phyloP scores from a whole-genome alignment of 2,329 filamentous ascomycete genomes.

The Neurospora sp. region DNA sequence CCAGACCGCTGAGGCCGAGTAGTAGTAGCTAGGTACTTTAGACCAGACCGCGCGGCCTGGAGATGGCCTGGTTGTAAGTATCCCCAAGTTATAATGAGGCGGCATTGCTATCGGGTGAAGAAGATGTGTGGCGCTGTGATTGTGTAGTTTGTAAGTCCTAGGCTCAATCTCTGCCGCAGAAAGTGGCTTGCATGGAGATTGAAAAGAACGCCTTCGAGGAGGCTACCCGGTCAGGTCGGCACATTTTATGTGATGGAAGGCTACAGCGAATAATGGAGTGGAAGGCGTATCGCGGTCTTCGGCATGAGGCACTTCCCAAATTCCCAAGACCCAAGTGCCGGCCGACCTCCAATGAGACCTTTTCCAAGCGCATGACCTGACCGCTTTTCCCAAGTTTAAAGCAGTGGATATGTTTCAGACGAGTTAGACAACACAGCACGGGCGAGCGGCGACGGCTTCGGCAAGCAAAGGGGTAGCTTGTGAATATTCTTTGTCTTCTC shows the following conservation, averaged over 20 bases:
- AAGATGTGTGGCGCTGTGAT: background rate
- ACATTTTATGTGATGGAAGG: background rate
- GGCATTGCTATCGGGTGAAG: background rate
- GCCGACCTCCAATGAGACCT: background rate
- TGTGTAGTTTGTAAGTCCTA: background rate
- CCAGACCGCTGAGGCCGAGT: background rate
- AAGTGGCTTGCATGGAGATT: background rate
- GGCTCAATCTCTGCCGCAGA: background rate
- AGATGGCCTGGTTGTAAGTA: background rate
- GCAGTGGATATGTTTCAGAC: background rate
- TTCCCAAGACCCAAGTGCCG: background rate
- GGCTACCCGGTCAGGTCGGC: background rate
- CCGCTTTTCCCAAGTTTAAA: background rate
- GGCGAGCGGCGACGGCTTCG: background rate
- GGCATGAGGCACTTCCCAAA: background rate
- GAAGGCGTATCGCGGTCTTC: background rate
- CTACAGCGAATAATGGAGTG: background rate
- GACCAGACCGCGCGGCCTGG: background rate
- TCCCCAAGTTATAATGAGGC: background rate
- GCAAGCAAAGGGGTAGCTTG: background rate
- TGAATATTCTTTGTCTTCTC: background rate
- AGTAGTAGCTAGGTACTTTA: background rate
- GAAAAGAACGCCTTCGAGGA: background rate
- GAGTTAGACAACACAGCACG: background rate
- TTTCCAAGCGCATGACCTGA: background rate